Evolutionary conservation across 2,329 filamentous ascomycete species (phyloP), one percentile per base, ranked within the genome.

Genomic region (Fusarium sp.): DNA sequence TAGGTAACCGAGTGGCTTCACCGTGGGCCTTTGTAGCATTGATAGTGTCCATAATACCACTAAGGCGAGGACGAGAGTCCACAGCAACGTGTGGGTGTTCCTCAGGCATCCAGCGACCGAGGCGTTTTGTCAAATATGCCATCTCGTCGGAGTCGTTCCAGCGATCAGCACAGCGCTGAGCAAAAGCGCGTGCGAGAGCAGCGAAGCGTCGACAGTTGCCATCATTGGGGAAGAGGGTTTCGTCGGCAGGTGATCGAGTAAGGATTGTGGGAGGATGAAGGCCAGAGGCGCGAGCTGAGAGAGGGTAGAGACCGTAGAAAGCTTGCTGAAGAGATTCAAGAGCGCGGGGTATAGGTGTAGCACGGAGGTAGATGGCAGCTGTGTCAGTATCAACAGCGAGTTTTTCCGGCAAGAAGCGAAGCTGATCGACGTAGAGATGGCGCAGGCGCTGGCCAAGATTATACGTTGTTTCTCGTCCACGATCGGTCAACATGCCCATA

Each of bases 41-140:
- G 79, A 98, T 89, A 0, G 94, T 96, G 83, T 99, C 96, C 93
- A 97, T 94, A 77, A 99, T 92, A 60, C 96, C 96, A 10, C 91
- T 95, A 18, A 98, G 86, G 49, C 95, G 88, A 1, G 96, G 96
- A 67, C 92, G 92, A 2, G 91, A 92, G 81, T 98, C 95, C 13
- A 98, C 94, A 32, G 93, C 93, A 13, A 98, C 91, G 43, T 88
- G 87, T 16, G 88, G 88, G 35, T 86, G 87, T 40, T 87, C 87
- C 12, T 90, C 87, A 0, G 94, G 94, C 93, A 98, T 97, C 90
- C 93, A 97, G 81, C 93, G 94, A 40, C 92, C 91, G 60, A 95
- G 90, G 67, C 93, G 83, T 68, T 89, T 91, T 77, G 93, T 95
- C 30, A 98, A 85, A 80, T 97, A 95, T 37, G 88, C 88, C 91